Evolutionary conservation across 2,329 filamentous ascomycete genomes (phyloP), one percentile per base, ranked within the genome.

Genomic region (Aaosphaeria arxii): DNA sequence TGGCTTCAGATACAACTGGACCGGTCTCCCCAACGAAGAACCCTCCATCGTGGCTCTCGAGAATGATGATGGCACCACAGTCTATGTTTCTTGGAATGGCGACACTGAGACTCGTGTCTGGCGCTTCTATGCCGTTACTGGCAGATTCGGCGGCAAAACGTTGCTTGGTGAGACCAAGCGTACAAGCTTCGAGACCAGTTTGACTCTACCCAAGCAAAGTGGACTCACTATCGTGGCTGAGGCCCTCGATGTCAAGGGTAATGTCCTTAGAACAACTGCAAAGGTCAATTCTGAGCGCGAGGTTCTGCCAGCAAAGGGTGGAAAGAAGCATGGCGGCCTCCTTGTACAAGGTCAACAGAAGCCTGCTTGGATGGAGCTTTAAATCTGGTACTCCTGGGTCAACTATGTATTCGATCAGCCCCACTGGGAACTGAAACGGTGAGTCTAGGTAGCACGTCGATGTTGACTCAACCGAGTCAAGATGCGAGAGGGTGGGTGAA

Each of bases 41-140:
- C 62, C 63, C 9, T 57, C 55, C 30, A 54, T 66, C 36, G 45
- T 55, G 5, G 42, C 49, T 5, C 36, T 56, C 1, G 45, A 49
- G 30, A 66, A 66, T 39, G 50, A 55, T 2, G 44, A 67, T 4
- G 54, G 53, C 9, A 56, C 51, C 3, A 54, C 45, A 2, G 50
- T 60, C 24, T 64, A 59, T 44, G 56, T 62, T 2, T 55, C 49
- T 11, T 65, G 63, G 62, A 65, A 66, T 41, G 61, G 62, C 5
- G 63, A 62, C 32, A 62, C 60, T 2, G 60, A 64, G 46, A 58
- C 61, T 24, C 47, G 50, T 28, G 47, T 38, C 17, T 66, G 63
- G 62, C 54, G 53, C n/a, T 59, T 74, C 29, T 67, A 70, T 57
- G 72, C 71, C 31, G 43, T 53, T 1, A 42, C 49, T 17, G 46